Evolutionary conservation across 495 filamentous ascomycete species (phyloP).

Genomic region (Aspergillus taichungensis): DNA sequence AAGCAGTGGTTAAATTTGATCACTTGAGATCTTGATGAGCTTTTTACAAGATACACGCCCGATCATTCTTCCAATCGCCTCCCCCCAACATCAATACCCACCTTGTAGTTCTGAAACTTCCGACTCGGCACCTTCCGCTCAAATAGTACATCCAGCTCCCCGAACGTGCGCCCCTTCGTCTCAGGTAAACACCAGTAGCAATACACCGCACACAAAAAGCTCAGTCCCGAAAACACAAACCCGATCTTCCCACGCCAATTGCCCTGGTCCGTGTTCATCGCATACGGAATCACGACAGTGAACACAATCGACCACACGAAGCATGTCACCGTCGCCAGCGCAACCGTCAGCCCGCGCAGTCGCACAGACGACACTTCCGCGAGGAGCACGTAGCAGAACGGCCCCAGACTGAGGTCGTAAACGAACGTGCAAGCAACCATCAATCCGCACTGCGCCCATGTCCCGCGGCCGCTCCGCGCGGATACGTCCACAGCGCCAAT

Average conservation of each 20-base stretch:
- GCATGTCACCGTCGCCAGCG: slow-evolving; percentile 49
- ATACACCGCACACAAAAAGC: slow-evolving; percentile 29
- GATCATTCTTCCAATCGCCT: slow-evolving; percentile 5
- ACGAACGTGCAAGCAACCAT: slow-evolving; percentile 50
- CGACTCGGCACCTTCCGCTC: slow-evolving; percentile 39
- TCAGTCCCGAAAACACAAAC: slow-evolving; percentile 55
- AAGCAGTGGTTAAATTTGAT: no score
- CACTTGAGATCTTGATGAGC: no score
- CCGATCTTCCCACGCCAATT: slow-evolving; percentile 58
- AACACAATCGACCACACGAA: slow-evolving; percentile 50
- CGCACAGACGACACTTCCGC: slow-evolving; percentile 51
- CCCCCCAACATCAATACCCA: slow-evolving; percentile 12
- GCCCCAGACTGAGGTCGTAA: slow-evolving; percentile 53
- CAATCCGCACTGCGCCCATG: slow-evolving; percentile 48
- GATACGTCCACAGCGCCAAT: slow-evolving; percentile 52
- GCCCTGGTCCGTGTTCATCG: slow-evolving; percentile 54
- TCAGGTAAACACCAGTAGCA: slow-evolving; percentile 53
- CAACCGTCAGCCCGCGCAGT: slow-evolving; percentile 56
- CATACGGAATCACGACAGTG: slow-evolving; percentile 58
- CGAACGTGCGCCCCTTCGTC: slow-evolving; percentile 51
- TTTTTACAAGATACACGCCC: no score
- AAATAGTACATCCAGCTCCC: slow-evolving; percentile 47
- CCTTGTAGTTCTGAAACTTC: slow-evolving; percentile 16
- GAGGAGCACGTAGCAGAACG: slow-evolving; percentile 54
- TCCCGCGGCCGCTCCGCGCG: slow-evolving; percentile 25